Base-by-base conservation (phyloP, 352 stramenopile genomes). In the Phytophthora pistaciae region DNA sequence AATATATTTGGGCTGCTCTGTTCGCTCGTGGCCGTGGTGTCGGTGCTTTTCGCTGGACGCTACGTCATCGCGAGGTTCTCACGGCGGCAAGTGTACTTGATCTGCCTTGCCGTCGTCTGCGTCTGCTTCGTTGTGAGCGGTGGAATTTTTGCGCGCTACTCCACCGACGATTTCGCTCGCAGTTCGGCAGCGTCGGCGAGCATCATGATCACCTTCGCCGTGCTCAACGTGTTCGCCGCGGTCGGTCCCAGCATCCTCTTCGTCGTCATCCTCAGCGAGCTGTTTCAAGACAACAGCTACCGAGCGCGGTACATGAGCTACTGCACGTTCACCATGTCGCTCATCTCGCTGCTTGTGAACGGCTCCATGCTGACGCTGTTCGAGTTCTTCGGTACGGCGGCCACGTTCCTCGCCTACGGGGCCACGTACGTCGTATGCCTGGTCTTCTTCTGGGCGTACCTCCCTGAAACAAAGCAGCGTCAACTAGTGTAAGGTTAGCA, bases 241-340 rank as follows among this genome's bases (percentile, higher is more conserved):
- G 80, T 94, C 29, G 89, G 89, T 2, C 86, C 89, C 36, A 93
- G 85, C 64, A 85, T 93, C 57, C 78, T 95, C 16, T 96, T 96
- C 29, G 82, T 96, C 48, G 85, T 96, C 3, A 95, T 96, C 68
- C 75, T 96, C 25, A 94, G 83, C 48, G 89, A 96, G 65, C 77
- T 96, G 36, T 96, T 96, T 64, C 84, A 90, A 53, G 83, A 94
- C 78, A 90, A 79, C 65, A 91, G 78, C 71, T 92, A 94, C 65
- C 89, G 89, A 20, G 89, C 89, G 27, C 72, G 78, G 21, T 95
- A 93, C 82, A 96, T 95, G 87, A 95, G 89, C 80, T 95, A 94
- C 77, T 96, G 89, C 68, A 96, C 89, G 44, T 96, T 96, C 68
- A 73, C 87, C 44, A 96, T 96, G 89, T 96, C 89, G 56, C 80